Percentiles rank a stretch among this genome's conserved stretches.
phyloP scores from a whole-genome alignment of 805 yeast genomes.

The Helenozyma rhizophorensis region DNA sequence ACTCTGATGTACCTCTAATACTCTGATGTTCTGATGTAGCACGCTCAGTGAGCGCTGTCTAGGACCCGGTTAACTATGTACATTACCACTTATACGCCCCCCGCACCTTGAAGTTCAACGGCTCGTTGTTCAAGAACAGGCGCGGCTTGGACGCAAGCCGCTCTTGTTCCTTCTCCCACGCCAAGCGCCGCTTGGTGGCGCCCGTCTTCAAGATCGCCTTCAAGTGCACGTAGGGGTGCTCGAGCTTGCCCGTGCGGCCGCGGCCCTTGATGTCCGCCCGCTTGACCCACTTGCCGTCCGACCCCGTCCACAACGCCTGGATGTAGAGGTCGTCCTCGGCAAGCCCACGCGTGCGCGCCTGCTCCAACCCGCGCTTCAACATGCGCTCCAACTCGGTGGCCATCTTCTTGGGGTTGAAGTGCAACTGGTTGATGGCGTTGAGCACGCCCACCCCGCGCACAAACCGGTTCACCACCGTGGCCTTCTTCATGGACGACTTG shows the following conservation, averaged over 20 bases:
- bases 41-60: no score
- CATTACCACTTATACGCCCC: conserved; percentile 40
- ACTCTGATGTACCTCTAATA: no score
- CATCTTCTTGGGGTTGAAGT: conserved; percentile 76
- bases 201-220: conserved; percentile 70
- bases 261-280: conserved; percentile 83
- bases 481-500: conserved; percentile 85
- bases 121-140: conserved; percentile 41
- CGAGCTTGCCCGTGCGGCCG: conserved; percentile 79
- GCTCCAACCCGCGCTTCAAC: conserved; percentile 66
- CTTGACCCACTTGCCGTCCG: conserved; percentile 72
- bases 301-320: conserved; percentile 85
- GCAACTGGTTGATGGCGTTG: conserved; percentile 87
- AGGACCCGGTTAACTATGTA: conserved; percentile 3
- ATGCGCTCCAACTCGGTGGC: conserved; percentile 75
- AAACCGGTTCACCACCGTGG: conserved; percentile 72
- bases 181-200: conserved; percentile 57
- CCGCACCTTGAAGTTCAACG: conserved; percentile 38
- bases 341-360: conserved; percentile 58
- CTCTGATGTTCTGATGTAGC: no score
- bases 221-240: conserved; percentile 75
- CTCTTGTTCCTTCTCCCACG: conserved; percentile 53
- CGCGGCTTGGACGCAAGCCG: conserved; percentile 49
- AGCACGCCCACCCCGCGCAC: conserved; percentile 66
- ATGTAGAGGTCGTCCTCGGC: conserved; percentile 62